Evolutionary conservation across 2,329 filamentous ascomycete genomes (phyloP), one percentile per base, ranked within the genome.

Genomic region (Trichoderma sp.): DNA sequence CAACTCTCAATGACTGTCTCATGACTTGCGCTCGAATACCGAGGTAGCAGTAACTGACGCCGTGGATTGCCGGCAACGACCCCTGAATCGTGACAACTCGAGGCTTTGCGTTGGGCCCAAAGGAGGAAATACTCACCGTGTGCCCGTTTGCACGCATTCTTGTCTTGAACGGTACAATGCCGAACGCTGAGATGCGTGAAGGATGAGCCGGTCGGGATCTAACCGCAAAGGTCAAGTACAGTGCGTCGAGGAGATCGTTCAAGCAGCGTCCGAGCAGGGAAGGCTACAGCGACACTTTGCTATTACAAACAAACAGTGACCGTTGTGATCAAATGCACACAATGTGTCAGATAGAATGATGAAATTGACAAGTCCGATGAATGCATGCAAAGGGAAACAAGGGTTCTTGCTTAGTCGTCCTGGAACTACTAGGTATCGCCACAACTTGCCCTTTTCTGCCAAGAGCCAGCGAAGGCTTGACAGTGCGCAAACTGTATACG

Each of bases 181-280:
- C 52, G 28, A n/a, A 50, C 48, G 30, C 19, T 12, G 26, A n/a
- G 14, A n/a, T 56, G 52, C 30, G 26, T 26, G 19, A 21, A 24
- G 56, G 30, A 39, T 26, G 50, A 30, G n/a, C 10, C 14, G 19
- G 15, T 54, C 59, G 59, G 39, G 19, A 45, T 52, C 59, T 62
- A 62, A 45, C 59, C 59, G 26, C 24, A 62, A 52, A 43, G 1
- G 30, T 54, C 14, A 7, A 30, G 19, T 7, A 62, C 59, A 26
- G 59, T 62, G 59, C 24, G 48, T 19, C 9, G 2, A 19, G 17
- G 2, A n/a, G 5, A 19, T 15, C 12, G 21, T 43, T 17, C 15
- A 7, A 39, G 34, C 30, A 14, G 17, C 24, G 30, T 10, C 6
- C 3, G n/a, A 55, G 4, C 7, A 39, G 3, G n/a, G 21, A 39